phyloP scores from a whole-genome alignment of 768 basidiomycete genomes.

The Asterophora parasitica region DNA sequence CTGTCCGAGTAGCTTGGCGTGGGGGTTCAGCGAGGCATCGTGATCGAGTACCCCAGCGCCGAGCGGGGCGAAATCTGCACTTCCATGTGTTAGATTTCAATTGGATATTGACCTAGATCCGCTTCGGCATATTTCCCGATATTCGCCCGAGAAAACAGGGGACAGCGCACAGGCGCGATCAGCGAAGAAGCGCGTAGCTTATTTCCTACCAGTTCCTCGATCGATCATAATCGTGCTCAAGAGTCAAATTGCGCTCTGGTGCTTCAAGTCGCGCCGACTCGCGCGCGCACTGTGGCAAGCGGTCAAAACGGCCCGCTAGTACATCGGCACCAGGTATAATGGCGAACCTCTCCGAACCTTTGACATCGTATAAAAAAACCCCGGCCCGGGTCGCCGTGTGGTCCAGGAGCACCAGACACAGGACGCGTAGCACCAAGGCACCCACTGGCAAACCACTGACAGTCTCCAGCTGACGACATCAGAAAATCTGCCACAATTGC shows the following conservation, averaged over 20 bases:
- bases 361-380: neutral
- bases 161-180: constrained; percentile 8
- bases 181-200: constrained; percentile 26
- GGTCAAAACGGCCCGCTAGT: constrained; percentile 9
- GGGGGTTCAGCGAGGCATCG: constrained; percentile 7
- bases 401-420: constrained; percentile 7
- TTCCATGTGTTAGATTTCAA: constrained; percentile 1
- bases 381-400: neutral
- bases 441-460: no score
- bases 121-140: constrained; percentile 21
- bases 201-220: constrained; percentile 27
- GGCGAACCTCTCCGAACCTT: neutral
- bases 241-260: constrained; percentile 1
- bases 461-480: no score
- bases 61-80: neutral
- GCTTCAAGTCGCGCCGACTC: no score
- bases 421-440: neutral
- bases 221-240: constrained; percentile 15
- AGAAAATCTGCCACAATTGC: neutral
- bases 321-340: neutral
- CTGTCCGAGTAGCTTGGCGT: constrained; percentile 24
- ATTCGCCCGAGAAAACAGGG: constrained; percentile 22
- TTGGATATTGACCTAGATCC: neutral
- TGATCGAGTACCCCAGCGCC: constrained; percentile 6
- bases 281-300: no score